Percentiles rank a stretch among this genome's conserved stretches.
Conservation (phyloP, 2,329 filamentous ascomycete species). For the Monilinia fructigena region DNA sequence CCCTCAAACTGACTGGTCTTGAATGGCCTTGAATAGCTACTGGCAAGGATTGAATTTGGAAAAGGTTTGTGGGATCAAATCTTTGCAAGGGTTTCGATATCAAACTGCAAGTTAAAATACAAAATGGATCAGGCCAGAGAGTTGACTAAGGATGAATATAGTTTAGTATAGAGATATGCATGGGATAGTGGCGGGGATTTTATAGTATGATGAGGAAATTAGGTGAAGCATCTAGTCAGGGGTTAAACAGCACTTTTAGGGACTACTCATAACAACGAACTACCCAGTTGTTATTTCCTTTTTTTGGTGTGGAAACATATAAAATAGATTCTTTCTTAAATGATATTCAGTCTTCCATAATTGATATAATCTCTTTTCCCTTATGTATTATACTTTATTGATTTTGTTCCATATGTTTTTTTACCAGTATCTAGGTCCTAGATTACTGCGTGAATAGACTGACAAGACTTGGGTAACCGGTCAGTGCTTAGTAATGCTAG, state of each 20-base stretch:
- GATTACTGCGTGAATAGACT: too few relatives aligned
- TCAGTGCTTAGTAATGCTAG: neutral
- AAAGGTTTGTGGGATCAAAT: conserved; percentile 13
- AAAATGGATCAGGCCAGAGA: conserved; percentile 1
- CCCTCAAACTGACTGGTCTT: conserved; percentile 2
- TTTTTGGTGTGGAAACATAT: too few relatives aligned
- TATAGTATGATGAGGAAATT: conserved; percentile 3
- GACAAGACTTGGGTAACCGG: too few relatives aligned
- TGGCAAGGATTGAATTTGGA: neutral
- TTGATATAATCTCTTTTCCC: too few relatives aligned
- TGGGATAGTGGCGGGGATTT: conserved; percentile 16
- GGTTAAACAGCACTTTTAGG: neutral
- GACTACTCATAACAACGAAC: neutral
- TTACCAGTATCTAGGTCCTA: too few relatives aligned
- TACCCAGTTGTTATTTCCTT: too few relatives aligned
- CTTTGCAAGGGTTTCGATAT: conserved; percentile 14
- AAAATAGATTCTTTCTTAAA: too few relatives aligned
- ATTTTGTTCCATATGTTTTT: too few relatives aligned
- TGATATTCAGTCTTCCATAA: too few relatives aligned
- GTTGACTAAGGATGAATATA: neutral
- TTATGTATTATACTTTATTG: too few relatives aligned
- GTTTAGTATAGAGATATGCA: conserved; percentile 4
- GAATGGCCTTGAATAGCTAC: neutral
- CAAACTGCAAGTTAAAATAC: conserved; percentile 2
- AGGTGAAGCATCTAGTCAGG: conserved; percentile 17